Base-by-base conservation (phyloP, 352 stramenopile species). In the Pythium aristosporum region DNA sequence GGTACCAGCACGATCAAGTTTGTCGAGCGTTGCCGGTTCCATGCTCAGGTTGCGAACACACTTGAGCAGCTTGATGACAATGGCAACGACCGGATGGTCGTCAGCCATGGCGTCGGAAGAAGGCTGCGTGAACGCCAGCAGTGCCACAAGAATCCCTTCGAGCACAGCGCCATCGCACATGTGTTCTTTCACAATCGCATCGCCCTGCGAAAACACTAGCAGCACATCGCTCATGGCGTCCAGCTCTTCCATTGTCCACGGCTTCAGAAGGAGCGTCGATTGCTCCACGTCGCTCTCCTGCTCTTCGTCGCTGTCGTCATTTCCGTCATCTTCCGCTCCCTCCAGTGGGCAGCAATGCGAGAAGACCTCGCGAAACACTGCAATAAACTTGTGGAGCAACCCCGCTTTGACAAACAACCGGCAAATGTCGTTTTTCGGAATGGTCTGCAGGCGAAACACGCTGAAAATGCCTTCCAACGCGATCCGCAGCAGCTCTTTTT, bases 401-500 rank as follows among this genome's bases (percentile, higher is more conserved):
- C 92, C 92, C 0, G 94, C 84, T 65, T 97, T 97, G 6, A 97
- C 88, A 67, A 98, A 98, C n/a, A 98, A 79, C 12, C 92, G 85
- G 63, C 92, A 98, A 64, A 97, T 97, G 56, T 98, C 92, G 67
- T 97, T 96, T 57, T 96, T 97, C 3, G 87, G 87, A 48, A 97
- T 96, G 1, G 90, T 95, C 65, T 96, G 92, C 3, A 98, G 79
- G 9, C 84, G 79, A 63, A 98, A 98, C 5, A 98, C 88, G 55
- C 88, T 90, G 55, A 91, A 79, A 48, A 97, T 96, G 46, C 92
- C 92, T 58, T 97, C 87, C 54, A 98, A 65, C 6, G 88, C 91
- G 46, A 97, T 96, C 15, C 87, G 79, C 58, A 93, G 67, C 6
- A 92, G 64, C 23, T 87, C 76, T 10, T 85, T 74, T 23, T 88